Evolutionary conservation across 2,329 filamentous ascomycete species (phyloP), one percentile per base, ranked within the genome.

Genomic region (Epichloe bromicola): DNA sequence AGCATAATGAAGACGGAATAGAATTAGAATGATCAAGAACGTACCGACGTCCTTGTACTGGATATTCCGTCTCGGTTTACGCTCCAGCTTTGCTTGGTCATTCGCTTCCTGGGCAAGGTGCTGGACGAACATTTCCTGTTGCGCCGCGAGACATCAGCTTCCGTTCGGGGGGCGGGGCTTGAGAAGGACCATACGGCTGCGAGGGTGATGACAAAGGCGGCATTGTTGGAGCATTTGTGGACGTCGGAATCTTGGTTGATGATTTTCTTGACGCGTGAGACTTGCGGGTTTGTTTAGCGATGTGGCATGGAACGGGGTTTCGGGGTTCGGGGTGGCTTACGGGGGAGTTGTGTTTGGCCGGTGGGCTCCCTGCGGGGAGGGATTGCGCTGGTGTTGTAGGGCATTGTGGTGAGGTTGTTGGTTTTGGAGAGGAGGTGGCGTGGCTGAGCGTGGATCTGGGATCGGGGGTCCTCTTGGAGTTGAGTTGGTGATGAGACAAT

Each of bases 241-340:
- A 95, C 86, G 55, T 96, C 91, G 42, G 87, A 82, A 67, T 98
- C 93, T 52, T 88, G 79, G 46, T 82, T 79, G 54, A 98, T 88
- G 64, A 98, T 95, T 71, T 95, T 95, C 71, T 96, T 96, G 53
- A 98, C 88, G 61, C 93, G 82, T 17, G 93, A 87, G 51, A 97
- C 93, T 97, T 97, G 36, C 30, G 19, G 6, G 14, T 26, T 23
- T 23, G 50, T 46, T 45, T 44, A 33, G 41, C 40, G 17, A 14
- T 33, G 46, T 6, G 43, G 17, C 4, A 17, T 5, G 11, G 19
- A 17, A 33, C n/a, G n/a, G 26, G 12, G 15, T 39, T n/a, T 12
- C 41, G 19, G 49, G 44, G 44, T 58, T 47, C 57, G 40, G 34
- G 19, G 26, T 41, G 17, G 33, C 86, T 69, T 74, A 95, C 91